Conservation (phyloP, 306 rosid species). For the Cercis canadensis region DNA sequence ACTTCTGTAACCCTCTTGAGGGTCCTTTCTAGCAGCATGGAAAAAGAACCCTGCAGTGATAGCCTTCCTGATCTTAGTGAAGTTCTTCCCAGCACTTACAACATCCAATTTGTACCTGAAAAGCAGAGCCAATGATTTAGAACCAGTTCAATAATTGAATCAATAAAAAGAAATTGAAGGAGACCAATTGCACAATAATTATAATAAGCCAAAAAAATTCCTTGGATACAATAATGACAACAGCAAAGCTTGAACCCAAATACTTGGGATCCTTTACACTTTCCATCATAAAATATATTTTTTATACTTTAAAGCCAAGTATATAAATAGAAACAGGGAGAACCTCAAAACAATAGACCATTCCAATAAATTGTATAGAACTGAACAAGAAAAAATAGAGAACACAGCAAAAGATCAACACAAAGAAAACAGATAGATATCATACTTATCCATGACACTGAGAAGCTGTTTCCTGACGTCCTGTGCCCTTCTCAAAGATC, state of each 20-base stretch:
- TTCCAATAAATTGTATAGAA: background rate
- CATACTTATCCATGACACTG: slow-evolving; percentile 59
- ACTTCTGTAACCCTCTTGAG: slow-evolving; percentile 92
- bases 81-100: slow-evolving; percentile 81
- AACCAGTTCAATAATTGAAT: slow-evolving; percentile 5
- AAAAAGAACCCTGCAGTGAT: slow-evolving; percentile 87
- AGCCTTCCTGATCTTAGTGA: slow-evolving; percentile 82
- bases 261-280: background rate
- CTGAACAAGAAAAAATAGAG: background rate
- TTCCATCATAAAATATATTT: too few relatives aligned
- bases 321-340: too few relatives aligned
- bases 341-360: too few relatives aligned
- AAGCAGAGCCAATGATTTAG: slow-evolving; percentile 12
- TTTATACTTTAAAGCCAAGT: too few relatives aligned
- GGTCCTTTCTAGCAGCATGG: slow-evolving; percentile 83
- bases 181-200: background rate
- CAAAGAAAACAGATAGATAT: too few relatives aligned
- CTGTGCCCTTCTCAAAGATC: slow-evolving; percentile 47
- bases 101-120: slow-evolving; percentile 89
- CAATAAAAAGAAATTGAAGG: background rate
- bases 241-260: background rate
- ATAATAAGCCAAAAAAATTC: slow-evolving; percentile 9
- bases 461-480: slow-evolving; percentile 67
- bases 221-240: slow-evolving; percentile 24
- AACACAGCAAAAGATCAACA: background rate